phyloP scores from a whole-genome alignment of 169 alveolate genomes.

The Cryptosporidium tyzzeri region DNA sequence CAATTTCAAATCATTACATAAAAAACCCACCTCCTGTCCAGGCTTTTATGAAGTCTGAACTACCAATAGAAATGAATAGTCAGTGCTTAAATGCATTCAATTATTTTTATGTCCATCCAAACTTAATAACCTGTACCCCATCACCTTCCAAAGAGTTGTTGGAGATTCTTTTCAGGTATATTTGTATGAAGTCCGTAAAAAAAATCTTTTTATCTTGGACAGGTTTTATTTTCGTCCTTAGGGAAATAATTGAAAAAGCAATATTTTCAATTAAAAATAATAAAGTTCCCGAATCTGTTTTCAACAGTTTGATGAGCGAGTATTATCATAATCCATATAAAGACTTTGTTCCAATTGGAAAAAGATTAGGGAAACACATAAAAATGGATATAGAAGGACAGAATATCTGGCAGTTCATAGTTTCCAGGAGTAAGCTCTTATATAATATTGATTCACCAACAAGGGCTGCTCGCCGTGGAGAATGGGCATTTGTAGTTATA shows the following conservation, averaged over 20 bases:
- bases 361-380: slow-evolving; percentile 29
- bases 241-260: slow-evolving; percentile 49
- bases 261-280: neutral
- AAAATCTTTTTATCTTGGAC: slow-evolving; percentile 23
- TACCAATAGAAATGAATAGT: slow-evolving; percentile 38
- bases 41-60: slow-evolving; percentile 64
- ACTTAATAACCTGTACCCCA: slow-evolving; percentile 34
- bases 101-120: slow-evolving; percentile 45
- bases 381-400: slow-evolving; percentile 35
- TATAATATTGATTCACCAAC: slow-evolving; percentile 64
- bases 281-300: neutral
- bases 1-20: slow-evolving; percentile 24
- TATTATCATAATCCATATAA: slow-evolving; percentile 13
- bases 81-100: slow-evolving; percentile 72
- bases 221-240: slow-evolving; percentile 41
- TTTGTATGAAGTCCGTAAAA: slow-evolving; percentile 45
- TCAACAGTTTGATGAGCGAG: slow-evolving; percentile 34
- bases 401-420: slow-evolving; percentile 44
- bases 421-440: slow-evolving; percentile 35
- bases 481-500: slow-evolving; percentile 52
- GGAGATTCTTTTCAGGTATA: slow-evolving; percentile 36
- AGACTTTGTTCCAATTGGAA: slow-evolving; percentile 40
- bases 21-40: slow-evolving; percentile 67
- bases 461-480: slow-evolving; percentile 68
- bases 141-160: slow-evolving; percentile 18